Evolutionary conservation across 345 rosid genomes (phyloP).

Genomic region (Boechera retrofracta): DNA sequence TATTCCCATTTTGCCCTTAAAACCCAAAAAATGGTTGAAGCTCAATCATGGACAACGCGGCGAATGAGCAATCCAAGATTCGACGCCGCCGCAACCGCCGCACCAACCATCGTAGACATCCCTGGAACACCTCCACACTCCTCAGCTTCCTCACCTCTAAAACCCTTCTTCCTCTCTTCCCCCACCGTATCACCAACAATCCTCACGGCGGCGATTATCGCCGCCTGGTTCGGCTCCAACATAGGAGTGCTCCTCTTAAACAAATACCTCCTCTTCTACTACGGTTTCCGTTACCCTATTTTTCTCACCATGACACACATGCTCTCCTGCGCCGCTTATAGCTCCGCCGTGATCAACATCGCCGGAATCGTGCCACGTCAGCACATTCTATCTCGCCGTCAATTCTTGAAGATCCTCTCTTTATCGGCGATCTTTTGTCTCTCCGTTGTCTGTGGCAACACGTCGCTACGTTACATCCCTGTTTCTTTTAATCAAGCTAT

Average conservation of each 20-base stretch:
- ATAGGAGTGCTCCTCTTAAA: constrained; percentile 92
- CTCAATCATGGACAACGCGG: constrained; percentile 98
- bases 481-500: constrained; percentile 97
- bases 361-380: constrained; percentile 87
- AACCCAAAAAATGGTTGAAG: constrained; percentile 72
- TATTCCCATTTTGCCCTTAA: constrained; percentile 36
- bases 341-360: constrained; percentile 71
- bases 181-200: constrained; percentile 61
- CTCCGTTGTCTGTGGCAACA: constrained; percentile 97
- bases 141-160: constrained; percentile 46
- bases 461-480: constrained; percentile 88
- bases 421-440: constrained; percentile 85
- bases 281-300: constrained; percentile 92
- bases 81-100: constrained; percentile 51
- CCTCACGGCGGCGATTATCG: constrained; percentile 74
- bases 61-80: constrained; percentile 95
- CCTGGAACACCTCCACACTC: constrained; percentile 82
- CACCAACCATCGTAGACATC: constrained; percentile 64
- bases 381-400: constrained; percentile 74
- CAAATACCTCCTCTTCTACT: constrained; percentile 91
- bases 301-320: constrained; percentile 94
- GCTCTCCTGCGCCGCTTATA: constrained; percentile 83
- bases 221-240: constrained; percentile 93
- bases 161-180: constrained; percentile 42
- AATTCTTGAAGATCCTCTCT: constrained; percentile 82